Conservation (phyloP, 805 yeast genomes). For the Zygotorulaspora florentina region DNA sequence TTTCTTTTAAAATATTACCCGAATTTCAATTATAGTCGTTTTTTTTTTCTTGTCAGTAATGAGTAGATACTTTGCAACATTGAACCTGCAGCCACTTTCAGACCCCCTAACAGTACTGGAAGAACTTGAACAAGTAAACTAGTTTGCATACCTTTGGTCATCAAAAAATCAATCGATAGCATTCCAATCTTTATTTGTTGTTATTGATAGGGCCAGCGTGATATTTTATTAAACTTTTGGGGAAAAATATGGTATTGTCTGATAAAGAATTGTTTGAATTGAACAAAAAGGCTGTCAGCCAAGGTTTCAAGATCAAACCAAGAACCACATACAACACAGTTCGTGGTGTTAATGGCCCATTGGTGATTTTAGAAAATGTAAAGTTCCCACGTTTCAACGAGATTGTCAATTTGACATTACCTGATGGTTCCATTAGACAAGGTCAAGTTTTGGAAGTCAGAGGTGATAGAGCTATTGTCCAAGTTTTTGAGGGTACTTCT, state of each 20-base stretch:
- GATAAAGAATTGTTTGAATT: constrained; percentile 54
- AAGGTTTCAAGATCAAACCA: constrained; percentile 88
- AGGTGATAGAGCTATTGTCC: constrained; percentile 96
- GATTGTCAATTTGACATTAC: constrained; percentile 92
- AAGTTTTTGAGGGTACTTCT: constrained; percentile 98
- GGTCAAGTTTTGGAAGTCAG: constrained; percentile 98
- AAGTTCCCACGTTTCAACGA: constrained; percentile 90
- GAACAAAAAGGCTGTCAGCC: constrained; percentile 87
- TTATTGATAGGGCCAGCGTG: not conserved
- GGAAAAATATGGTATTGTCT: constrained; percentile 27
- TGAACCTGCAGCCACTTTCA: constrained; percentile 11
- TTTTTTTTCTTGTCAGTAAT: constrained; percentile 1
- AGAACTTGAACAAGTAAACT: not conserved
- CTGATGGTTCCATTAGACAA: constrained; percentile 91
- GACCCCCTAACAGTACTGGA: constrained; percentile 7
- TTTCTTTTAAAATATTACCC: not conserved
- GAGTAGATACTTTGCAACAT: constrained; percentile 6
- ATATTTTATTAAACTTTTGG: not conserved
- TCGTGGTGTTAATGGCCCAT: constrained; percentile 97
- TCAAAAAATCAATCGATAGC: not conserved
- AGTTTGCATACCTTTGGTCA: not conserved
- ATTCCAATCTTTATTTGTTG: not conserved
- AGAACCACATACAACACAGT: constrained; percentile 93
- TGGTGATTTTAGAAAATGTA: constrained; percentile 83
- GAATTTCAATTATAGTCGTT: constrained; percentile 3